These are phyloP conservation scores for Tranzscheliella williamsii DNA, from an alignment of 1,284 basidiomycete species.

Conservation along the genomic window DNA sequence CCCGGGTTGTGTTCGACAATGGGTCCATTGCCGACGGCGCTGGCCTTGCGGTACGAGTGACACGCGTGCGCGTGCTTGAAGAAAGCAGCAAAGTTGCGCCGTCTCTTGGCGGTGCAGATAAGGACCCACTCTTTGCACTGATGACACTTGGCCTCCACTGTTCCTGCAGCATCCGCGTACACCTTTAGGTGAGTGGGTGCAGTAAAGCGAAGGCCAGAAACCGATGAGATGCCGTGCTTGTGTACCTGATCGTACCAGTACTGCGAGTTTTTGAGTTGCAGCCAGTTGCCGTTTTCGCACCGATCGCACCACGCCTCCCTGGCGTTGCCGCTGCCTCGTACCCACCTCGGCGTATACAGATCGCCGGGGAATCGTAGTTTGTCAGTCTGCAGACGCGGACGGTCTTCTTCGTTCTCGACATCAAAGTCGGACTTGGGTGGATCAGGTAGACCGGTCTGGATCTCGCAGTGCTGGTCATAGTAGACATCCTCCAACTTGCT, in stretches of 20 bases:
- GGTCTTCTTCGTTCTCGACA: conserved; percentile 36
- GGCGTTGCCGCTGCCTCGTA: conserved; percentile 40
- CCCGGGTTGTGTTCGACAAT: conserved; percentile 43
- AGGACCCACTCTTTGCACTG: conserved; percentile 48
- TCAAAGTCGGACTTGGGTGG: conserved; percentile 38
- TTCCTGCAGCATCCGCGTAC: conserved; percentile 38
- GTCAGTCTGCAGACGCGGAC: conserved; percentile 40
- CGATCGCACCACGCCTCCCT: conserved; percentile 50
- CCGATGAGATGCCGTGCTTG: conserved; percentile 47
- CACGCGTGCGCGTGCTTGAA: conserved; percentile 46
- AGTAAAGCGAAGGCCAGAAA: conserved; percentile 41
- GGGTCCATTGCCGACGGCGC: conserved; percentile 38
- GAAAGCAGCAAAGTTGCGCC: conserved; percentile 42
- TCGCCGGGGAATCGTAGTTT: conserved; percentile 48
- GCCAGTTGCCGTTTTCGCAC: conserved; percentile 47
- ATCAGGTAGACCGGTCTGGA: conserved; percentile 28
- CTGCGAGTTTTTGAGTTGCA: conserved; percentile 49
- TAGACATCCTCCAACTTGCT: conserved; percentile 45
- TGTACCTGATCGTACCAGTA: conserved; percentile 52
- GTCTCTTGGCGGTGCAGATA: conserved; percentile 45
- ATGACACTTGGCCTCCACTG: conserved; percentile 45
- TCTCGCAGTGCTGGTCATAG: conserved; percentile 44
- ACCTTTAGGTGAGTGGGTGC: conserved; percentile 42
- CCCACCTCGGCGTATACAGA: conserved; percentile 48
- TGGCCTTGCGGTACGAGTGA: conserved; percentile 39